Base-by-base conservation (phyloP, 1,139 yeast species). In the Scheffersomyces titani region DNA sequence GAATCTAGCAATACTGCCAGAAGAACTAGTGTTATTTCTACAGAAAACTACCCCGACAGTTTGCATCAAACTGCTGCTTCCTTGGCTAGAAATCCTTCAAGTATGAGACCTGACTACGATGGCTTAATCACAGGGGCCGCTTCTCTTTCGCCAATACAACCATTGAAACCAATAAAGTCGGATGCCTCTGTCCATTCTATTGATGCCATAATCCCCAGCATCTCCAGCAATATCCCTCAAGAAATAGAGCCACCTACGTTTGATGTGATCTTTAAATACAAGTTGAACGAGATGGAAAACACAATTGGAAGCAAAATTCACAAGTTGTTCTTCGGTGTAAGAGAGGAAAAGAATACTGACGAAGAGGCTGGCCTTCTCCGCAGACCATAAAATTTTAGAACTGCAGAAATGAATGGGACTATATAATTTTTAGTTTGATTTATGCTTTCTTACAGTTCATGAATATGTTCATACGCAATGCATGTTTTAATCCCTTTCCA, bases 211-310 rank as follows among this genome's bases (percentile, higher is more conserved):
- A 65, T 52, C 50, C 69, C 40, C 9, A 30, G 40, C 40, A 30
- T 30, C 11, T 30, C 40, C 40, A 30, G 40, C 40, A 22, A 30
- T 61, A 68, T 55, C 9, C 77, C 78, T 3, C 71, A 65, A 55
- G 81, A 76, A 55, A 75, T 77, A 53, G 77, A 77, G 56, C 82
- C 82, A 19, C 82, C 82, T 3, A 52, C 70, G 1, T 70, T 71
- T 51, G 76, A 76, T 13, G 72, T 68, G 48, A 70, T 77, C 30
- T 63, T 68, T 54, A 63, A 67, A 54, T 75, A 61, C 61, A 77
- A 77, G 60, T 55, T 70, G 19, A 52, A 55, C 3, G 58, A 60
- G 48, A 49, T 51, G 48, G 54, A 56, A n/a, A 50, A 47, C 16
- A 52, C 57, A 21, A 40, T 40, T 18, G 40, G 40, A 30, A 30